Conservation (phyloP, 805 yeast species). For the Debaryomyces prosopidis region DNA sequence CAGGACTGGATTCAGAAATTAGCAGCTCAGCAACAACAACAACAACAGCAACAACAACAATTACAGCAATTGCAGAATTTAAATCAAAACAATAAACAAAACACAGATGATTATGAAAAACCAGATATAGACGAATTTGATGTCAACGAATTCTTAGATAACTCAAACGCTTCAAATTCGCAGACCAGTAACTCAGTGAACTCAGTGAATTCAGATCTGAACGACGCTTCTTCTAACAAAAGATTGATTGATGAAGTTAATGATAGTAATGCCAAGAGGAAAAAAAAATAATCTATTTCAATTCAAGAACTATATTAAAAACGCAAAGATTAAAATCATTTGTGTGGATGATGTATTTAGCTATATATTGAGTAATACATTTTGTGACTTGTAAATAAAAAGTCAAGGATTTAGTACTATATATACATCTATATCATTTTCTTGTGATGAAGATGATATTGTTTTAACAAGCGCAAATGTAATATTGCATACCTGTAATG, state of each 20-base stretch:
- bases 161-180: slow-evolving; percentile 5
- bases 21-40: slow-evolving; percentile 22
- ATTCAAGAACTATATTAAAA: no score
- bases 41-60: slow-evolving; percentile 12
- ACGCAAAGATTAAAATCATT: no score
- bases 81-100: slow-evolving; percentile 18
- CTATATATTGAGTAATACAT: no score
- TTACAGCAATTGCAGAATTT: slow-evolving; percentile 7
- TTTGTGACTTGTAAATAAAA: no score
- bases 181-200: slow-evolving; percentile 2
- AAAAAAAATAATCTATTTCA: not conserved
- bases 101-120: slow-evolving; percentile 2
- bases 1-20: slow-evolving; percentile 55
- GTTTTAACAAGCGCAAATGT: no score
- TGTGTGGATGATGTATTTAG: no score
- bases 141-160: slow-evolving; percentile 30
- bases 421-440: no score
- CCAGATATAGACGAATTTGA: slow-evolving; percentile 28
- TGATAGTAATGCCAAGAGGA: slow-evolving; percentile 6
- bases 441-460: no score
- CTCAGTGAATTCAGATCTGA: slow-evolving; percentile 5
- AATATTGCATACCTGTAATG: no score
- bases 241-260: slow-evolving; percentile 16
- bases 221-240: slow-evolving; percentile 9
- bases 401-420: no score